Base-by-base conservation (phyloP, 2,329 filamentous ascomycete genomes). In the Pseudogymnoascus verrucosus region DNA sequence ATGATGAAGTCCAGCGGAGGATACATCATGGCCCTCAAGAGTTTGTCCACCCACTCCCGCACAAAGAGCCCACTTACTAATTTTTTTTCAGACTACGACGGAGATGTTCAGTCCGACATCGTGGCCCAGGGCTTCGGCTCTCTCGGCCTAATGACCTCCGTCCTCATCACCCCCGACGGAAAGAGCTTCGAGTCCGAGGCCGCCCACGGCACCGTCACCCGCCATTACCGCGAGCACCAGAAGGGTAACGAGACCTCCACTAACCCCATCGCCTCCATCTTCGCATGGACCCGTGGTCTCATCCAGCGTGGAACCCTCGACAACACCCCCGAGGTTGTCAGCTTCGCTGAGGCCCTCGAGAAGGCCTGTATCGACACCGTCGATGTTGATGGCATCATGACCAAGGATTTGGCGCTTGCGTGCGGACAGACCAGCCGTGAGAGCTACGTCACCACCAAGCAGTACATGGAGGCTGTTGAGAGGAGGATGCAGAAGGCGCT, bases 1-100 rank as follows among this genome's bases (percentile, higher is more conserved):
- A 99, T 99, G 95, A 90, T 99, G 84, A 99, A 99, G 90, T 95
- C 90, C 79, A 86, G 89, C 73, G 95, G 95, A 71, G 95, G 95
- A 68, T 97, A 95, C 79, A 86, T 98, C 76, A 97, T 98, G 84
- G 95, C 95, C 67, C 86, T 98, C 77, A 99, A 99, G 89, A 98
- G 91, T 96, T 57, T 62, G 36, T 68, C 19, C 19, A n/a, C 23
- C 44, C 44, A 60, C 7, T n/a, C 42, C 4, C 19, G 12, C 34
- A 57, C 19, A 36, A 21, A 31, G 8, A 36, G 39, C n/a, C 19
- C 21, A 39, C 16, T 39, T 62, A 42, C 40, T 63, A 44, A 60
- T 14, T 8, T 34, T 23, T n/a, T 10, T 31, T 7, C 39, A 96
- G 91, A 98, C 87, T 97, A 98, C 81, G 95, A 98, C 74, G 95